Evolutionary conservation across 176 grass and related monocot species (phyloP).

Genomic region (Cocos nucifera): DNA sequence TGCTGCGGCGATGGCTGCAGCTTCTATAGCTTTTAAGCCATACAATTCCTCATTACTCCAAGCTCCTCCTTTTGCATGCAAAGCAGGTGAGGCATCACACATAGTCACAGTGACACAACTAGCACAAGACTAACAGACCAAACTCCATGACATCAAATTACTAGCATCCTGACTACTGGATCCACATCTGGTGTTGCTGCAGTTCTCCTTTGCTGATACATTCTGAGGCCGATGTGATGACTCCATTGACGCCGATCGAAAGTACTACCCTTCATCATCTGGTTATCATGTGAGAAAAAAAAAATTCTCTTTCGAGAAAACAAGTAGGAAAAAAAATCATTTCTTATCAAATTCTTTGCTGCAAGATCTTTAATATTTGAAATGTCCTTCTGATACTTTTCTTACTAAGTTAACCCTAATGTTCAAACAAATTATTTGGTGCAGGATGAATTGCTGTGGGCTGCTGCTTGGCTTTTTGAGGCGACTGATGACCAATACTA

Average conservation of each 20-base stretch:
- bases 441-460: slow-evolving; percentile 89
- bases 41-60: slow-evolving; percentile 72
- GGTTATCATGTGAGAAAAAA: slow-evolving; percentile 46
- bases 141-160: too few relatives aligned
- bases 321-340: too few relatives aligned
- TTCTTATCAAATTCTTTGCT: too few relatives aligned
- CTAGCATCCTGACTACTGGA: too few relatives aligned
- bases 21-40: slow-evolving; percentile 52
- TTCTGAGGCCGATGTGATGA: slow-evolving; percentile 81
- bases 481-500: slow-evolving; percentile 60
- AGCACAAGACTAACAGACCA: too few relatives aligned
- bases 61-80: slow-evolving; percentile 65
- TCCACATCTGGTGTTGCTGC: neutral
- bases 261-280: slow-evolving; percentile 70
- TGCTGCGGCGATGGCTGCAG: slow-evolving; percentile 61
- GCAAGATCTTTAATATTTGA: too few relatives aligned
- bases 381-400: too few relatives aligned
- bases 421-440: neutral
- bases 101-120: too few relatives aligned
- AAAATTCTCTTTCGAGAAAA: neutral
- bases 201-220: slow-evolving; percentile 79
- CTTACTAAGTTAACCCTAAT: too few relatives aligned
- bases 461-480: slow-evolving; percentile 73
- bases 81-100: slow-evolving; percentile 33
- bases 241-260: slow-evolving; percentile 40